phyloP scores from a whole-genome alignment of 116 monocot genomes.

The Cymodocea nodosa region DNA sequence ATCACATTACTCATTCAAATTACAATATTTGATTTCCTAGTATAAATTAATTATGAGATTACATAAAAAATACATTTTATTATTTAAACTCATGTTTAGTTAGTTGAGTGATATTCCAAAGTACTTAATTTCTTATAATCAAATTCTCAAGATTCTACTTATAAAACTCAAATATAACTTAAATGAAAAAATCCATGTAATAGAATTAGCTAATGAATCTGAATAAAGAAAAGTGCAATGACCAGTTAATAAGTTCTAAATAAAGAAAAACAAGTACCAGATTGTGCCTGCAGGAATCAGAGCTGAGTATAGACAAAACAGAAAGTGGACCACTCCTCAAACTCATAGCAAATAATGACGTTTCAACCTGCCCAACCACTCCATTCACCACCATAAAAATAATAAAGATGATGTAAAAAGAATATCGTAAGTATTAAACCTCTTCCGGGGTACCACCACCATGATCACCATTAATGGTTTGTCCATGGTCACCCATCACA shows the following conservation, averaged over 20 bases:
- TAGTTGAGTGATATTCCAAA: too few species aligned
- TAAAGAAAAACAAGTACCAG: conserved; percentile 33
- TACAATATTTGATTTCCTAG: too few species aligned
- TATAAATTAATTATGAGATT: too few species aligned
- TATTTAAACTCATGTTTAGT: too few species aligned
- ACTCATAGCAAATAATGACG: conserved; percentile 89
- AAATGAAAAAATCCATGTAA: too few species aligned
- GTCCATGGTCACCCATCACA: conserved; percentile 99
- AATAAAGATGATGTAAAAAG: background rate
- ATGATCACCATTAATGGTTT: conserved; percentile 96
- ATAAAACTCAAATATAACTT: too few species aligned
- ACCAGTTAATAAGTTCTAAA: background rate
- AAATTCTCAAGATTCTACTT: too few species aligned
- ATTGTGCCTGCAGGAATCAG: conserved; percentile 32
- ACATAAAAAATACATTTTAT: too few species aligned
- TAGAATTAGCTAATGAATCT: too few species aligned
- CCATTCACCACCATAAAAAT: background rate
- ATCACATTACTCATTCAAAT: too few species aligned
- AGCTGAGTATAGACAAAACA: conserved; percentile 42
- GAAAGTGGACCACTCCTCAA: conserved; percentile 34
- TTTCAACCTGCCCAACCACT: conserved; percentile 64
- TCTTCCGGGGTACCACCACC: conserved; percentile 97
- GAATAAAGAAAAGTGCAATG: too few species aligned
- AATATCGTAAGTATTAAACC: conserved; percentile 22
- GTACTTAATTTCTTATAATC: too few species aligned